Conservation (phyloP, 495 filamentous ascomycete species). For the Penicillium chermesinum region DNA sequence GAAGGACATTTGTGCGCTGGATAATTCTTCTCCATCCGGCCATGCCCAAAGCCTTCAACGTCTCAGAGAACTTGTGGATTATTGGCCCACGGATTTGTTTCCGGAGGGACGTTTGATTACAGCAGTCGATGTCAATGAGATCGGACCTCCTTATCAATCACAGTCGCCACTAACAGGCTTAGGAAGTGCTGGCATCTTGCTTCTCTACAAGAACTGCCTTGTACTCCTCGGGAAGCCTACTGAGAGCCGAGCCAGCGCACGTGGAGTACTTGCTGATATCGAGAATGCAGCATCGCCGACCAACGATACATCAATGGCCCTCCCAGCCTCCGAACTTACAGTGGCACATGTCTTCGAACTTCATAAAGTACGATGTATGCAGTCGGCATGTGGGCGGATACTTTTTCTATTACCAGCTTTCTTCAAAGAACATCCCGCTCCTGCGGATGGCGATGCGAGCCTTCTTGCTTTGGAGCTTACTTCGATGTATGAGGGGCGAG, state of each 20-base stretch:
- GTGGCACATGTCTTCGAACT: conserved; percentile 70
- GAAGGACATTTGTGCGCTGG: conserved; percentile 89
- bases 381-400: conserved; percentile 65
- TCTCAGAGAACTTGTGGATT: conserved; percentile 67
- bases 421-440: conserved; percentile 45
- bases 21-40: conserved; percentile 57
- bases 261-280: conserved; percentile 74
- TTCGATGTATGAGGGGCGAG: conserved; percentile 75
- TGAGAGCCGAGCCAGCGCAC: conserved; percentile 59
- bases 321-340: conserved; percentile 52
- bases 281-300: conserved; percentile 54
- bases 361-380: conserved; percentile 67
- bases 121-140: conserved; percentile 75
- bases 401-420: conserved; percentile 64
- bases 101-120: conserved; percentile 77
- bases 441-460: conserved; percentile 48
- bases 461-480: conserved; percentile 50
- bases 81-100: conserved; percentile 70
- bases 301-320: conserved; percentile 29
- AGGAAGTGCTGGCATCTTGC: conserved; percentile 58
- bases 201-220: conserved; percentile 80
- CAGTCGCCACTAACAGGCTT: conserved; percentile 31
- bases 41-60: conserved; percentile 66
- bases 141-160: conserved; percentile 65
- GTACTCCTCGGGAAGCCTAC: conserved; percentile 67